A percentile compares a stretch with the other conserved stretches of the same genome.
These are phyloP conservation scores for Geotrichum phurueaensis DNA, from an alignment of 1,139 yeast species.

Conservation along the genomic window DNA sequence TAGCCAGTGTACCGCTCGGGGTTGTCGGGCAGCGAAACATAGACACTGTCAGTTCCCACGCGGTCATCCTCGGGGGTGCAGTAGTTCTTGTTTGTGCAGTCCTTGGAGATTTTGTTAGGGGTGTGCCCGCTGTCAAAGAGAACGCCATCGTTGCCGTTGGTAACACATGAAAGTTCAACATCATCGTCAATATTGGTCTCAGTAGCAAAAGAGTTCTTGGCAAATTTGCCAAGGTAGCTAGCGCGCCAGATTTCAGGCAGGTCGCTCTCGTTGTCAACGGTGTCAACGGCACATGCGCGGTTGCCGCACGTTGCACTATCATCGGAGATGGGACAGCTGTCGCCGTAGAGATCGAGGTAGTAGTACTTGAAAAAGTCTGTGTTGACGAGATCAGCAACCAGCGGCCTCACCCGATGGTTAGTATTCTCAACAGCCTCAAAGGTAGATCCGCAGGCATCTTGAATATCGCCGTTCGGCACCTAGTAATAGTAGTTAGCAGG, in stretches of 20 bases:
- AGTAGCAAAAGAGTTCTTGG: constrained; percentile 41
- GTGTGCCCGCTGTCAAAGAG: constrained; percentile 6
- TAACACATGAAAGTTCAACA: constrained; percentile 18
- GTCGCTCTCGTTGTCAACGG: constrained; percentile 48
- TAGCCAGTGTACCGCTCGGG: constrained; percentile 97
- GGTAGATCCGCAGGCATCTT: constrained; percentile 47
- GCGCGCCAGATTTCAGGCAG: constrained; percentile 73
- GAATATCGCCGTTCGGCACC: constrained; percentile 22
- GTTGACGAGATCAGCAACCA: constrained; percentile 48
- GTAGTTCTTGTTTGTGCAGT: constrained; percentile 16
- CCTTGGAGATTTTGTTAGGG: neutral
- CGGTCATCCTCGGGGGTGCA: constrained; percentile 19
- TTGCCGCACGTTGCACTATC: constrained; percentile 84
- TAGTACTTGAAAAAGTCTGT: constrained; percentile 63
- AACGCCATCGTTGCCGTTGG: constrained; percentile 15
- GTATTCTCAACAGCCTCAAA: constrained; percentile 48
- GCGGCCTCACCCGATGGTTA: constrained; percentile 48
- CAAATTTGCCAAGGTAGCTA: constrained; percentile 59
- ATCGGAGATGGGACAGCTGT: constrained; percentile 82
- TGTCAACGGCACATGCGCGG: constrained; percentile 89
- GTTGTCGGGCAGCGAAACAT: constrained; percentile 77
- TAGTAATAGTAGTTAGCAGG: constrained; percentile 18
- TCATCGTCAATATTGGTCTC: constrained; percentile 12
- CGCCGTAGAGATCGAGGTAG: constrained; percentile 71
- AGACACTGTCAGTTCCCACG: constrained; percentile 47